Evolutionary conservation across 2,329 filamentous ascomycete species (phyloP), one percentile per base, ranked within the genome.

Genomic region (Phaeosphaeria sp.): DNA sequence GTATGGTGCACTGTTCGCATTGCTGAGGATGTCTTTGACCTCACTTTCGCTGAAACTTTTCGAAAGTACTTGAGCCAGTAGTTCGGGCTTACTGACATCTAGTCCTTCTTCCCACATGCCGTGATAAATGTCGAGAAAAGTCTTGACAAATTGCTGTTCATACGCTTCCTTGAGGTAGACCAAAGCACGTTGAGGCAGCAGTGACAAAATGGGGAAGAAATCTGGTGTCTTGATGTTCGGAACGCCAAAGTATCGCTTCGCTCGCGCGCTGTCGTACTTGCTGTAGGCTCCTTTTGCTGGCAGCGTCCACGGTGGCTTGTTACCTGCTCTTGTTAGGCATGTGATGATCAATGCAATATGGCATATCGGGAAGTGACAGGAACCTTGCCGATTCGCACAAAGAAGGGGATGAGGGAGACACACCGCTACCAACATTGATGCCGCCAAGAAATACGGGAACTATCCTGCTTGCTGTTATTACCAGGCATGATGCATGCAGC

Each of bases 281-380:
- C 83, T 80, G 69, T 92, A 89, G 1, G 69, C 74, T 21, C 84
- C 87, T 79, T 93, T 93, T 44, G 86, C 87, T 1, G 87, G 85
- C 27, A 91, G 80, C 0, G 81, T 81, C 89, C 90, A 93, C 0
- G 91, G 91, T 0, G 91, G 90, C 63, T 86, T 86, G 75, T 95
- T 94, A 50, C 89, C 89, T 86, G 50, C 44, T 36, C 36, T 39
- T n/a, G 36, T 60, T 6, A 52, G 46, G 33, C 18, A 36, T 39
- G 20, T 13, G 36, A 15, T 41, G 36, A 17, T 18, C 15, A 41
- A 27, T 27, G 25, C 25, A 27, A 9, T 27, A 9, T 27, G 4
- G 25, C 25, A 27, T 15, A 17, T 33, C 39, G 58, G 57, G 46
- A 50, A 27, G 22, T 4, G 15, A 23, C n/a, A 53, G n/a, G 23